These are phyloP conservation scores for Linum usitatissimum DNA, from an alignment of 345 rosid species.

Conservation along the genomic window DNA sequence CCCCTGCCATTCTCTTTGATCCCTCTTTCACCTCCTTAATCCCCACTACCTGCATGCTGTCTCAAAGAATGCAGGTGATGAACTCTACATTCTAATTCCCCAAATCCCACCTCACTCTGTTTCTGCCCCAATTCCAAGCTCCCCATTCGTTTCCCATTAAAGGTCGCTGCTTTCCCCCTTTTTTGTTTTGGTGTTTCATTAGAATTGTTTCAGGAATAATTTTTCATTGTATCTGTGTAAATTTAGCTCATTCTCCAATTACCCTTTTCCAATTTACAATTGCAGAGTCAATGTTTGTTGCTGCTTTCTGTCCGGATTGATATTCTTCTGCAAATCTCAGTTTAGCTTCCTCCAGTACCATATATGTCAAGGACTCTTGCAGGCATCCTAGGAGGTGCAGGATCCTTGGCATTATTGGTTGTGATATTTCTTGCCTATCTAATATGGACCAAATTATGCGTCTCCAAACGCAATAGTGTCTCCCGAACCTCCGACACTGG, in stretches of 20 bases:
- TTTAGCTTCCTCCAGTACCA: constrained; percentile 36
- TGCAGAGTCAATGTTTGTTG: constrained; percentile 38
- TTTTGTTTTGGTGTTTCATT: not conserved
- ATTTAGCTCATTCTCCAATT: constrained; percentile 1
- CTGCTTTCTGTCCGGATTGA: constrained; percentile 12
- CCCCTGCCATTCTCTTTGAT: too few relatives aligned
- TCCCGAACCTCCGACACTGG: constrained; percentile 79
- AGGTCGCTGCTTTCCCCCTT: not conserved
- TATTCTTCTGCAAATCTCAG: constrained; percentile 35
- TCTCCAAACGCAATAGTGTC: constrained; percentile 27
- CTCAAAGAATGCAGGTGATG: not conserved
- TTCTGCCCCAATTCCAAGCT: not conserved
- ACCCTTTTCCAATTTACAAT: constrained; percentile 15
- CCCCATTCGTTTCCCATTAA: not conserved
- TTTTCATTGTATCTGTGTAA: too few relatives aligned
- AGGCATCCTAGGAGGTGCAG: constrained; percentile 81
- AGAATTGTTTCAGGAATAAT: not conserved
- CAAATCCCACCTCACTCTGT: not conserved
- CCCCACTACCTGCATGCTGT: not conserved
- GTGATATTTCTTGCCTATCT: constrained; percentile 27
- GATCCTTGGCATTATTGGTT: constrained; percentile 76
- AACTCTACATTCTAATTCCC: not conserved
- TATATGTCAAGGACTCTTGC: constrained; percentile 85
- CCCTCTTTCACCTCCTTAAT: not conserved
- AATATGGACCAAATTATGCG: constrained; percentile 44